Conservation (phyloP, 495 filamentous ascomycete species). For the Talaromyces thailandensis region DNA sequence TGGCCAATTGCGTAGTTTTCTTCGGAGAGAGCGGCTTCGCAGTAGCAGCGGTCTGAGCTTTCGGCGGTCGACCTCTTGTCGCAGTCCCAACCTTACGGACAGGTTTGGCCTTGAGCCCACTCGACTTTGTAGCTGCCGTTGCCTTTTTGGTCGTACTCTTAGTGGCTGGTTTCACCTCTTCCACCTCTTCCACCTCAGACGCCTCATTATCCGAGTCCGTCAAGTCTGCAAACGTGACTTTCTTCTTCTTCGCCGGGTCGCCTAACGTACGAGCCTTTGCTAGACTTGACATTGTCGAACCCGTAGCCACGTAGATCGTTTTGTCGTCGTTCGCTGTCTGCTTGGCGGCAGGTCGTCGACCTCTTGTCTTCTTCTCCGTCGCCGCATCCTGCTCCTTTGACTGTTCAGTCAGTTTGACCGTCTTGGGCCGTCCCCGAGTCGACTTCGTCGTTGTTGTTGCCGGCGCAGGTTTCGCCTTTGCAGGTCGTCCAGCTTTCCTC, state of each 20-base stretch:
- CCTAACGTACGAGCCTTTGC: slow-evolving; percentile 30
- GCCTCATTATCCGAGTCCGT: slow-evolving; percentile 31
- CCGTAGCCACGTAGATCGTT: slow-evolving; percentile 9
- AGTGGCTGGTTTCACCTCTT: slow-evolving; percentile 14
- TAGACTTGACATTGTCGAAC: slow-evolving; percentile 14
- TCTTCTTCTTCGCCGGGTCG: slow-evolving; percentile 41
- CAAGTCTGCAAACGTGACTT: slow-evolving; percentile 42
- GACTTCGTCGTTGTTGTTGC: slow-evolving; percentile 14
- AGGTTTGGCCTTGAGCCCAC: slow-evolving; percentile 39
- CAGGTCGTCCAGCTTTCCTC: slow-evolving; percentile 26
- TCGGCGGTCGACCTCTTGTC: slow-evolving; percentile 29
- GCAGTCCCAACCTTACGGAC: slow-evolving; percentile 30
- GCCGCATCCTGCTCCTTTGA: slow-evolving; percentile 1
- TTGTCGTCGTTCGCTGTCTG: background rate
- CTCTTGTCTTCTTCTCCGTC: slow-evolving; percentile 18
- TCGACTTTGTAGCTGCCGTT: slow-evolving; percentile 11
- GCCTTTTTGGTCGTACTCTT: slow-evolving; percentile 11
- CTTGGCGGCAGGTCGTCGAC: slow-evolving; percentile 1
- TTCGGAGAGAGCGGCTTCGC: slow-evolving; percentile 45
- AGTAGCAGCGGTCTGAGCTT: slow-evolving; percentile 16
- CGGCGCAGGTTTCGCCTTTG: slow-evolving; percentile 14
- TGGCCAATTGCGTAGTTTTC: slow-evolving; percentile 44
- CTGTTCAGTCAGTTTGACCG: slow-evolving; percentile 14
- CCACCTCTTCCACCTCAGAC: slow-evolving; percentile 15
- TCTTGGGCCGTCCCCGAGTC: slow-evolving; percentile 29